A percentile compares a stretch with the other conserved stretches of the same genome.
phyloP scores from a whole-genome alignment of 306 rosid species.

The Fagus crenata region DNA sequence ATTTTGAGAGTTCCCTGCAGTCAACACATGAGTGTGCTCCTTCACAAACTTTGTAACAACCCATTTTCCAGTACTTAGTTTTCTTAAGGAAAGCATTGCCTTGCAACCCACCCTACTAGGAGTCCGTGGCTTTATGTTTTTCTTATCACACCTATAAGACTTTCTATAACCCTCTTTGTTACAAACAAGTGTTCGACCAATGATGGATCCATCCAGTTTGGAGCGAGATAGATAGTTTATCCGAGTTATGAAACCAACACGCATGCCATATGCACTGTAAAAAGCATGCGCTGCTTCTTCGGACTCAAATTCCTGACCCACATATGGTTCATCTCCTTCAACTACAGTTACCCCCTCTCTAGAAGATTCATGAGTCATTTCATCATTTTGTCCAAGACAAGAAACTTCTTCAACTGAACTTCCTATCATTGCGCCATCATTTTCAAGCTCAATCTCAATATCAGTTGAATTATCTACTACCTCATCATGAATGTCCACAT shows the following conservation, averaged over 20 bases:
- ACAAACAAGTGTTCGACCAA: slow-evolving; percentile 39
- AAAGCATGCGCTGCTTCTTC: slow-evolving; percentile 36
- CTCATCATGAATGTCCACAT: slow-evolving; percentile 12
- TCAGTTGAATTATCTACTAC: slow-evolving; percentile 15
- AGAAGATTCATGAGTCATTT: slow-evolving; percentile 6
- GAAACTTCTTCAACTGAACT: slow-evolving; percentile 19
- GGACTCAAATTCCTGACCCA: slow-evolving; percentile 40
- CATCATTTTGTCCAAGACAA: slow-evolving; percentile 21
- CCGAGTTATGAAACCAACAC: slow-evolving; percentile 36
- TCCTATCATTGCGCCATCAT: slow-evolving; percentile 4
- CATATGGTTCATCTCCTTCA: slow-evolving; percentile 33
- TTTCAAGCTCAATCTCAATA: slow-evolving; percentile 12
- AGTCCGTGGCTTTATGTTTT: slow-evolving; percentile 27
- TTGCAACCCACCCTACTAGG: slow-evolving; percentile 41
- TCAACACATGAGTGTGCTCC: slow-evolving; percentile 40
- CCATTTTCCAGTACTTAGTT: slow-evolving; percentile 35
- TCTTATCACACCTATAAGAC: slow-evolving; percentile 35
- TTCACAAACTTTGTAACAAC: slow-evolving; percentile 34
- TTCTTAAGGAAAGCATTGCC: slow-evolving; percentile 36
- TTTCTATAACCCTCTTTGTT: slow-evolving; percentile 46
- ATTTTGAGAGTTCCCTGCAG: slow-evolving; percentile 11
- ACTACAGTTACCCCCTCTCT: slow-evolving; percentile 15
- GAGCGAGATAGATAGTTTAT: slow-evolving; percentile 37
- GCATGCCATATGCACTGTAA: slow-evolving; percentile 32
- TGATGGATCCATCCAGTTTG: slow-evolving; percentile 31